phyloP scores from a whole-genome alignment of 768 basidiomycete genomes.

The Fibroporia radiculosa region DNA sequence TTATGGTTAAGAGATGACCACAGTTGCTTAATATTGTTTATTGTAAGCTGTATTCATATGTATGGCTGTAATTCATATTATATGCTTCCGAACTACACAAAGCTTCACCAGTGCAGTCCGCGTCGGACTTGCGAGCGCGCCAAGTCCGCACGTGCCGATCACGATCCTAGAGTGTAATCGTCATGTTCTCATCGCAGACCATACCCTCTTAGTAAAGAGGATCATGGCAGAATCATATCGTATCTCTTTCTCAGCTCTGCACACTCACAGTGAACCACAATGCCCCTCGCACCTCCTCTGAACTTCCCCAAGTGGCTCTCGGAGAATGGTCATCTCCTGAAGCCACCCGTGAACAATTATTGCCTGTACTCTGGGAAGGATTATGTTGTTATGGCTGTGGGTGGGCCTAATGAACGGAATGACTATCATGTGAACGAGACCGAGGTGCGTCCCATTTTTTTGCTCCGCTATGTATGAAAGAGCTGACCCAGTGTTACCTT shows the following conservation, averaged over 20 bases:
- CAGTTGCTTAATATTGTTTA: too few species aligned
- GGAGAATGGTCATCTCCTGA: constrained; percentile 70
- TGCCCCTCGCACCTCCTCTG: constrained; percentile 75
- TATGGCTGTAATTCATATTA: too few species aligned
- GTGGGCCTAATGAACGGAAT: constrained; percentile 89
- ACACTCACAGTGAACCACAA: constrained; percentile 20
- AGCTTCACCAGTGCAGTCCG: too few species aligned
- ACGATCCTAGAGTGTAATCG: too few species aligned
- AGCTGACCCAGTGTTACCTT: neutral
- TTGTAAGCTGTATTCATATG: too few species aligned
- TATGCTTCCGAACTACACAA: too few species aligned
- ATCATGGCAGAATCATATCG: neutral
- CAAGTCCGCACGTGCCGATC: too few species aligned
- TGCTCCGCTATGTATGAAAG: neutral
- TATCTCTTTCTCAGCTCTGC: neutral
- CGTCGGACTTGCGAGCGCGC: too few species aligned
- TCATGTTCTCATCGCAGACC: too few species aligned
- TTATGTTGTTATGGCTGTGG: constrained; percentile 92
- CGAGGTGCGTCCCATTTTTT: constrained; percentile 60
- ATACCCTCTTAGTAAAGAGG: neutral
- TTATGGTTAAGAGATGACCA: too few species aligned
- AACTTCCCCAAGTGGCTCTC: constrained; percentile 87
- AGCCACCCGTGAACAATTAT: constrained; percentile 92
- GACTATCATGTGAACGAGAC: constrained; percentile 97
- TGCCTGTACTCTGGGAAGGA: constrained; percentile 78